Percentiles rank a stretch among this genome's conserved stretches.
Conservation (phyloP, 768 basidiomycete species). For the Xerocomus potaroensis region DNA sequence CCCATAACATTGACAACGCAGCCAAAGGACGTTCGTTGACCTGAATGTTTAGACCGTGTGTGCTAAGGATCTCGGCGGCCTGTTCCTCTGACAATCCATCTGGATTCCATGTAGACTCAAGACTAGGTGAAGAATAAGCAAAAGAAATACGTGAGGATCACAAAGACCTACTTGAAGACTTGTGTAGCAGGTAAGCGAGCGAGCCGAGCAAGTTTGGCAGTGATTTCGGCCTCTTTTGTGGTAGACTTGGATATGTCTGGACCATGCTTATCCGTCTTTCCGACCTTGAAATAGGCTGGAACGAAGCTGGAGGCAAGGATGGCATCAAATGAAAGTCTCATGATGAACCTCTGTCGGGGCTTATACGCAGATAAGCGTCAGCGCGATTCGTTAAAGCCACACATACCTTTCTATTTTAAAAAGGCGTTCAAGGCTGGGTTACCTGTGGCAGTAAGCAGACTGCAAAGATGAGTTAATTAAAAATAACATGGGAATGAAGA, state of each 20-base stretch:
- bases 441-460: slow-evolving; percentile 26
- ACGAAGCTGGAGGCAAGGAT: slow-evolving; percentile 21
- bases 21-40: slow-evolving; percentile 31
- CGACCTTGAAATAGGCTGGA: slow-evolving; percentile 21
- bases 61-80: slow-evolving; percentile 15
- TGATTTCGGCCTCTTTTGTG: slow-evolving; percentile 21
- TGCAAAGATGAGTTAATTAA: slow-evolving; percentile 13
- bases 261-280: slow-evolving; percentile 16
- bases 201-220: slow-evolving; percentile 22
- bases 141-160: not conserved
- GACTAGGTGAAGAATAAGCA: slow-evolving; percentile 11
- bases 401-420: slow-evolving; percentile 14
- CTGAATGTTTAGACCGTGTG: slow-evolving; percentile 26
- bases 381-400: not conserved
- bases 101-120: slow-evolving; percentile 25
- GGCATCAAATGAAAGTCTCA: slow-evolving; percentile 19
- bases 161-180: slow-evolving; percentile 22
- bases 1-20: slow-evolving; percentile 26
- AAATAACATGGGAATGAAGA: not conserved
- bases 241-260: slow-evolving; percentile 21
- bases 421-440: slow-evolving; percentile 26
- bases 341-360: slow-evolving; percentile 13
- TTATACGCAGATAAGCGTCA: slow-evolving; percentile 10
- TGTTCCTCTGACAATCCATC: slow-evolving; percentile 22
- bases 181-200: slow-evolving; percentile 21